Base-by-base conservation (phyloP, 352 stramenopile genomes). In the Globisporangium takayamanum region DNA sequence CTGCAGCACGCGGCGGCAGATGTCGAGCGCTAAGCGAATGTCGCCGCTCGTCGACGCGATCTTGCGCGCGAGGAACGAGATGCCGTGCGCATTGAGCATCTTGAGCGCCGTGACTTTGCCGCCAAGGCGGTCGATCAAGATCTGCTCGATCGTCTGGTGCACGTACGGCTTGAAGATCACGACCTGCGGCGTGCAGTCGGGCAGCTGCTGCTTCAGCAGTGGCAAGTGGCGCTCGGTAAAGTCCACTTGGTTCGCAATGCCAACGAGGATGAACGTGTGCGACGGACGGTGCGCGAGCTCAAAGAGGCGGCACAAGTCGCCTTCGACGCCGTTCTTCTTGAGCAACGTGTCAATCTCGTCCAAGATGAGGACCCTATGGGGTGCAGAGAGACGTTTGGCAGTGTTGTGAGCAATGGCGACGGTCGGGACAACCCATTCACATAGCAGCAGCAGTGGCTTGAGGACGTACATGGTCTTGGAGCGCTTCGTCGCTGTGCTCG, bases 171-270 rank as follows among this genome's bases (percentile, higher is more conserved):
- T 71, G 66, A 94, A 94, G 26, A 94, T 78, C 45, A 92, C 68
- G 30, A 90, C 80, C 11, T 74, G 62, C 0, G 85, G 80, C 18
- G 76, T 74, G 55, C 73, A 76, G 10, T 78, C 62, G 0, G 77
- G 76, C 45, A 88, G 37, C 16, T 81, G 70, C 49, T 78, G 65
- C 54, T 80, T 68, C 2, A 94, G 67, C 42, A 78, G 66, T 11
- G 75, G 73, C 46, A 92, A 51, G 42, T 92, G 77, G n/a, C 80
- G 74, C 62, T 94, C 80, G 0, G 85, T 92, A 52, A 94, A 89
- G 55, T 94, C 85, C 14, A 93, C 78, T 47, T 89, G 83, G 56
- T 94, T 94, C 7, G 85, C 82, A 59, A 94, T 89, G 5, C 85
- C 84, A 33, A 94, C 66, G 7, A 94, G 67, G 48, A 93, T 72